Evolutionary conservation across 257 asterid genomes (phyloP).

Genomic region (Nicotiana obtusifolia): DNA sequence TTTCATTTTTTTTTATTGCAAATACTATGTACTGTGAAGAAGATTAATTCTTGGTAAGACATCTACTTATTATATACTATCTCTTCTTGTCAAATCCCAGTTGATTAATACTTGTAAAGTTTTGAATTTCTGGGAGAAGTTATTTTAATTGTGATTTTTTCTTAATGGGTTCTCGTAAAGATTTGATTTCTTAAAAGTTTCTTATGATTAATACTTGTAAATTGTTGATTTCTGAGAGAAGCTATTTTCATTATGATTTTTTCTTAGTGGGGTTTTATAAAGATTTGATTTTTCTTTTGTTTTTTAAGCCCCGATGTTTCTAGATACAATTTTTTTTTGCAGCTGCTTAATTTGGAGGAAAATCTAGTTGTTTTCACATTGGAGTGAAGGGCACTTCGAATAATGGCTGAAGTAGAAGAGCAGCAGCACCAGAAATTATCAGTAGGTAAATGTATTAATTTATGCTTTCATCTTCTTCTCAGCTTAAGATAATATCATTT

Average conservation of each 20-base stretch:
- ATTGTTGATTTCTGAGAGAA: background rate
- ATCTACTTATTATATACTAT: background rate
- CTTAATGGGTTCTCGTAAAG: background rate
- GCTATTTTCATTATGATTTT: background rate
- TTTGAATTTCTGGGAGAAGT: background rate
- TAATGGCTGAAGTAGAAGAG: conserved; percentile 50
- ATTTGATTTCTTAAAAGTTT: background rate
- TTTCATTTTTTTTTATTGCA: background rate
- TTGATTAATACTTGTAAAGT: background rate
- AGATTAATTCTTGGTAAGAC: background rate
- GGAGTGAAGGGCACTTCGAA: background rate
- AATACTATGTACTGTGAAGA: background rate
- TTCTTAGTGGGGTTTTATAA: background rate
- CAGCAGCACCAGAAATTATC: conserved; percentile 28
- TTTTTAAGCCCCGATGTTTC: background rate
- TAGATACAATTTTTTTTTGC: background rate
- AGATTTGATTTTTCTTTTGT: background rate
- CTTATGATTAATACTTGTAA: background rate
- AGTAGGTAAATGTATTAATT: conserved; percentile 33
- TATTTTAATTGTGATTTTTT: background rate
- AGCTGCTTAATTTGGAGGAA: no score
- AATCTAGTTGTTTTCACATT: background rate
- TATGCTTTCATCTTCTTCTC: background rate
- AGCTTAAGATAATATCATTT: background rate
- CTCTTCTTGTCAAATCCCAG: background rate